These are phyloP conservation scores for Asterophora parasitica DNA, from an alignment of 768 basidiomycete genomes.

Conservation along the genomic window DNA sequence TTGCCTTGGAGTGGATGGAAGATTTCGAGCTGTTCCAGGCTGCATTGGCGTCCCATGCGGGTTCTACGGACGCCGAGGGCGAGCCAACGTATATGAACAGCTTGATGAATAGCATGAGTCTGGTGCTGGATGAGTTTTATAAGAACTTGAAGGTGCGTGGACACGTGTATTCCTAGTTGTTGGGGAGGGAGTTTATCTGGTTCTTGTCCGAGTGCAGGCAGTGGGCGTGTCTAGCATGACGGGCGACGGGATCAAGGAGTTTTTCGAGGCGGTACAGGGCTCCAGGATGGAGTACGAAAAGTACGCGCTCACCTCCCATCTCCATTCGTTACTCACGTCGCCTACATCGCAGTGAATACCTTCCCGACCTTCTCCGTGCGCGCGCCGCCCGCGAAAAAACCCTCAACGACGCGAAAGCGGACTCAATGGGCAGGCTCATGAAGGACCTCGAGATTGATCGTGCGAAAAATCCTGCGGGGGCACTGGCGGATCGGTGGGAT, in stretches of 20 bases:
- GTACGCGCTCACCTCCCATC: conserved; percentile 37
- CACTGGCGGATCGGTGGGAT: conserved; percentile 59
- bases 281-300: conserved; percentile 85
- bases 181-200: neutral
- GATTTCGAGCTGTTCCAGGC: conserved; percentile 96
- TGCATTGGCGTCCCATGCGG: conserved; percentile 70
- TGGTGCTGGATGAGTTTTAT: conserved; percentile 98
- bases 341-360: conserved; percentile 63
- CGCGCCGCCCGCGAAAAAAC: conserved; percentile 58
- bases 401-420: conserved; percentile 62
- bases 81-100: conserved; percentile 98
- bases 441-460: conserved; percentile 75
- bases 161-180: neutral
- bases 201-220: conserved; percentile 61
- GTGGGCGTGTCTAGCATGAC: conserved; percentile 97
- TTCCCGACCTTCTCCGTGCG: conserved; percentile 81
- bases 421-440: conserved; percentile 75
- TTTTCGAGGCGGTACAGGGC: conserved; percentile 87
- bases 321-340: conserved; percentile 3
- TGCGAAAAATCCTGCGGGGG: conserved; percentile 53
- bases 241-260: conserved; percentile 88
- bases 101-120: conserved; percentile 98
- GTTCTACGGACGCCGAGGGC: conserved; percentile 70
- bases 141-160: conserved; percentile 80
- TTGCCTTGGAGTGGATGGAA: conserved; percentile 96